phyloP scores from a whole-genome alignment of 768 basidiomycete genomes.

The Phylloporus rhodoxanthus region DNA sequence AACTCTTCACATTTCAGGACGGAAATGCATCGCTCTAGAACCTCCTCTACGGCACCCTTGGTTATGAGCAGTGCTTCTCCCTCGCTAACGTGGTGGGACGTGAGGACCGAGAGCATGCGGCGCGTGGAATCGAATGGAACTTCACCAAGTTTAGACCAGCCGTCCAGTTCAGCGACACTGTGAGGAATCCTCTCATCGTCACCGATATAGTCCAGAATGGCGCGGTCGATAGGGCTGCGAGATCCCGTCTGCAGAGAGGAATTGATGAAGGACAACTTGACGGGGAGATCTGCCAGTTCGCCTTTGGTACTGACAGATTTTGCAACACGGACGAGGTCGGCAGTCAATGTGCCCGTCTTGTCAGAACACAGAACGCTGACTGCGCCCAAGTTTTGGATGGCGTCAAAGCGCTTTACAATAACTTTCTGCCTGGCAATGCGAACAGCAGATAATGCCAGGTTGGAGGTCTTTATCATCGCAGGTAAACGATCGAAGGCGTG shows the following conservation, averaged over 20 bases:
- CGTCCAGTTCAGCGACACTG: slow-evolving; percentile 6
- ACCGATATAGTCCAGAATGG: slow-evolving; percentile 26
- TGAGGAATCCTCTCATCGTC: slow-evolving; percentile 10
- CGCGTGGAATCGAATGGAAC: slow-evolving; percentile 34
- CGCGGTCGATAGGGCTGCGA: slow-evolving; percentile 33
- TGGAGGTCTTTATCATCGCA: slow-evolving; percentile 48
- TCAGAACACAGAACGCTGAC: slow-evolving; percentile 54
- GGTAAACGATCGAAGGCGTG: not conserved
- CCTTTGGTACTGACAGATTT: slow-evolving; percentile 22
- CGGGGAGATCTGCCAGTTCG: slow-evolving; percentile 21
- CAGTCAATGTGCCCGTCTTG: slow-evolving; percentile 59
- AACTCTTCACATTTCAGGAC: slow-evolving; percentile 14
- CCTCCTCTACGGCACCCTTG: slow-evolving; percentile 31
- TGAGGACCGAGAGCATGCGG: slow-evolving; percentile 32
- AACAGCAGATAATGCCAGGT: slow-evolving; percentile 52
- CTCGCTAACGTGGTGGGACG: slow-evolving; percentile 20
- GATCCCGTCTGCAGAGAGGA: slow-evolving; percentile 32
- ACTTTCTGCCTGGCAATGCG: slow-evolving; percentile 54
- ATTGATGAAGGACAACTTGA: slow-evolving; percentile 28
- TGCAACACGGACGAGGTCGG: slow-evolving; percentile 34
- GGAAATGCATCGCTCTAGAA: slow-evolving; percentile 27
- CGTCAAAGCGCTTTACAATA: slow-evolving; percentile 57
- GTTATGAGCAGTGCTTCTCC: slow-evolving; percentile 25
- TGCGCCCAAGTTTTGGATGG: slow-evolving; percentile 55
- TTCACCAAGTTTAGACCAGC: slow-evolving; percentile 30